Base-by-base conservation (phyloP, 108 stramenopile genomes). In the Phaeodactylum tricornutum region DNA sequence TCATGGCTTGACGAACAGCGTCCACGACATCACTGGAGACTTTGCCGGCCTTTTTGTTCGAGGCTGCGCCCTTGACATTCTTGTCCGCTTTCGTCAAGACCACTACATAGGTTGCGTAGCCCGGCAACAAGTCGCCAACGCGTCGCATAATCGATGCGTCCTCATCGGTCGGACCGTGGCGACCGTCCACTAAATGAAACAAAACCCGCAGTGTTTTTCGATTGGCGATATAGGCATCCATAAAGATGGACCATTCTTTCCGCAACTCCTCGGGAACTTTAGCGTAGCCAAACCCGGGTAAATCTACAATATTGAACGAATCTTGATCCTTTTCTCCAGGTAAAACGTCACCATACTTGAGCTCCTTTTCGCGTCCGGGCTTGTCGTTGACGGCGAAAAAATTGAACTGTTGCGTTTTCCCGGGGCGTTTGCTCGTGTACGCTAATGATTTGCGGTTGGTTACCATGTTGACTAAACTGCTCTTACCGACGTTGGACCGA, bases 341-440 rank as follows among this genome's bases (percentile, higher is more conserved):
- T 29, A 93, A 67, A 0, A 58, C 55, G 45, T 93, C 91, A 3
- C 91, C 91, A 46, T 77, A 93, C 34, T 64, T 77, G 37, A 93
- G 60, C 64, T 93, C 84, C 46, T 79, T 75, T 53, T 81, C 82
- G 44, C 66, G 53, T 12, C 81, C 91, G 8, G 79, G 75, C 54
- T 83, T 81, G 64, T 87, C 87, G 47, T 95, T 95, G 32, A 95
- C 84, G n/a, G 85, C 80, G 51, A 95, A 98, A 43, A 64, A 94
- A 59, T 98, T 98, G 59, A 95, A 90, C 47, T 91, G 84, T 52
- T 93, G 92, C 2, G 96, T 98, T 72, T 96, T 96, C 15, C 96
- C 97, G 8, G 97, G 91, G 14, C 73, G 70, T 61, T 98, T 96
- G 40, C 88, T 91, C 5, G 85, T 87, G 46, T 82, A 92, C 4